Base-by-base conservation (phyloP, 768 basidiomycete species). In the Panaeolus cyanescens region DNA sequence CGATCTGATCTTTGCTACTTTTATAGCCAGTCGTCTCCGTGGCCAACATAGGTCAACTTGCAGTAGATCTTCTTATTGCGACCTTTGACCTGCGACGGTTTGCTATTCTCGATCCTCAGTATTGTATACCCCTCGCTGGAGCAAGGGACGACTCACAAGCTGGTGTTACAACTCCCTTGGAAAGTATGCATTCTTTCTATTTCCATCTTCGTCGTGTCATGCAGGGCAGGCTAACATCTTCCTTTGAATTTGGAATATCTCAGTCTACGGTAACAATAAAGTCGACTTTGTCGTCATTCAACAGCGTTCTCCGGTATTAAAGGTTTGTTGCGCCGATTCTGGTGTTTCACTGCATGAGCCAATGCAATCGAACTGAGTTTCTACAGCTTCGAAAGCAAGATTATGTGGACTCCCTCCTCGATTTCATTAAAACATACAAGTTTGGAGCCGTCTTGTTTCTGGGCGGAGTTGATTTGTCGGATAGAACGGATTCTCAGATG, bases 11-110 rank as follows among this genome's bases (percentile, higher is more conserved):
- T 58, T 53, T 45, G 40, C 22, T 36, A 56, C 42, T 62, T 53
- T 54, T 25, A 40, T 63, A 85, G 84, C 92, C 93, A 32, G 69
- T 92, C 42, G 90, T 94, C 10, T 93, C 92, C 5, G 84, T 85
- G 10, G 92, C 90, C 54, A 94, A 94, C 75, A 83, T 94, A 40
- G 80, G 86, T n/a, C 92, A 95, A 68, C 80, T 95, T 12, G 85
- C 91, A 0, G 85, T 77, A 9, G 92, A 95, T 73, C 75, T 95
- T 17, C 75, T 95, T 62, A 87, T 93, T 63, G 73, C 88, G 4
- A 87, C 89, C 1, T 77, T 92, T 53, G 79, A 78, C 31, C 79
- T 95, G 20, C 72, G 77, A 56, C 78, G 82, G 50, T 74, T 92
- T 7, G 93, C 88, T 32, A 73, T 85, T 9, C 79, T 93, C 53